A percentile compares a stretch with the other conserved stretches of the same genome.
phyloP scores from a whole-genome alignment of 495 filamentous ascomycete species.

The Tuber umbilicatum region DNA sequence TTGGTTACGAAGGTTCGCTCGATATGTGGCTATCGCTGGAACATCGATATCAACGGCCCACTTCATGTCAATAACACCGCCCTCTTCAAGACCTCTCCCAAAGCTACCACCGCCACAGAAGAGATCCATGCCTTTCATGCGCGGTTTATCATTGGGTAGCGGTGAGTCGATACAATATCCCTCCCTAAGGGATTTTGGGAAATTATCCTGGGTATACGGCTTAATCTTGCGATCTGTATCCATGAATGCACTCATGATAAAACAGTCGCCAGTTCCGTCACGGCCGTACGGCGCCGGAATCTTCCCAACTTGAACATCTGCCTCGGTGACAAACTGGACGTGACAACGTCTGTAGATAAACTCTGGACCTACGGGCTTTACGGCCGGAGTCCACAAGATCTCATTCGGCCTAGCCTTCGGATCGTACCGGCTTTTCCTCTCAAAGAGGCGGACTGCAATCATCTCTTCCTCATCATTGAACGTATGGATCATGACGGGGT shows the following conservation, averaged over 20 bases:
- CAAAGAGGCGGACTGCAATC: slow-evolving; percentile 7
- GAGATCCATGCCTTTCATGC: slow-evolving; percentile 53
- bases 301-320: slow-evolving; percentile 37
- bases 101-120: slow-evolving; percentile 71
- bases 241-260: slow-evolving; percentile 51
- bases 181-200: slow-evolving; percentile 47
- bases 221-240: slow-evolving; percentile 12
- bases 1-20: slow-evolving; percentile 51
- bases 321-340: slow-evolving; percentile 51
- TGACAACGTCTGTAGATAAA: slow-evolving; percentile 53
- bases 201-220: slow-evolving; percentile 16
- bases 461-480: slow-evolving; percentile 43
- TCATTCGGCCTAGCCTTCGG: slow-evolving; percentile 55
- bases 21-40: slow-evolving; percentile 61
- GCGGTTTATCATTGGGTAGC: slow-evolving; percentile 41
- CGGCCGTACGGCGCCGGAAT: slow-evolving; percentile 60
- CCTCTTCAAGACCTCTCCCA: slow-evolving; percentile 66
- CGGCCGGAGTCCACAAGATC: slow-evolving; percentile 53
- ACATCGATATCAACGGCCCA: slow-evolving; percentile 60
- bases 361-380: slow-evolving; percentile 43
- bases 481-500: slow-evolving; percentile 52
- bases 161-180: slow-evolving; percentile 48
- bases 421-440: slow-evolving; percentile 5
- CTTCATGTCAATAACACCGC: slow-evolving; percentile 55
- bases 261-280: slow-evolving; percentile 58